Evolutionary conservation across 495 filamentous ascomycete species (phyloP), one percentile per base, ranked within the genome.

Genomic region (Penicillium cataractarum): DNA sequence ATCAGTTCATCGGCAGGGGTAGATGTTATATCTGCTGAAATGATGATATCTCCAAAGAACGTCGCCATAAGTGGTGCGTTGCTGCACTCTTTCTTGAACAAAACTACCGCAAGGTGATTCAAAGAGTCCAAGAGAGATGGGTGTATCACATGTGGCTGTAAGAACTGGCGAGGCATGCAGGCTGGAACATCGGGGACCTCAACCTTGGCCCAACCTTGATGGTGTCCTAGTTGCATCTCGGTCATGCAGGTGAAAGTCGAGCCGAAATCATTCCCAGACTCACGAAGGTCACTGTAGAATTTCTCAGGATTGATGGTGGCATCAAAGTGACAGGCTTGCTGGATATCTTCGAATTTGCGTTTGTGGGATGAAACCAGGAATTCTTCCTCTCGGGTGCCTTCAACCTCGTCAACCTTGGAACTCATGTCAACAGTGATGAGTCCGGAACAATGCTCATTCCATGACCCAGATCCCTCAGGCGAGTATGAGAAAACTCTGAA

Each of bases 401-500:
- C 49, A 21, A 52, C 49, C 27, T 52, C 49, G 27, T 52, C 49
- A 32, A 52, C 29, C 49, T 52, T 52, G 15, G 49, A 52, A 19
- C 13, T 12, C 49, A 52, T 52, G 15, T 52, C 49, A 7, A 52
- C 49, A 3, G 49, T 32, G 7, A 52, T 52, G 6, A n/a, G 49
- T 8, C 49, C 49, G 29, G 49, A 52, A 6, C 49, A 52, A 13
- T 52, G 49, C 49, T 52, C 49, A 6, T 52, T 52, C 49, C 49
- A 52, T n/a, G 49, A 52, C 5, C 49, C 49, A 29, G 49, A 52
- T 6, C 49, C 49, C n/a, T 52, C 49, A 8, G 49, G 26, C 3
- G 49, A 52, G 29, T 52, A 52, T 7, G 49, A 52, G 49, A 52
- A 52, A 27, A 52, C 49, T 52, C 49, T 52, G 49, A 52, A 52